Evolutionary conservation across 2,329 filamentous ascomycete species (phyloP).

Genomic region (Aspergillus vadensis): DNA sequence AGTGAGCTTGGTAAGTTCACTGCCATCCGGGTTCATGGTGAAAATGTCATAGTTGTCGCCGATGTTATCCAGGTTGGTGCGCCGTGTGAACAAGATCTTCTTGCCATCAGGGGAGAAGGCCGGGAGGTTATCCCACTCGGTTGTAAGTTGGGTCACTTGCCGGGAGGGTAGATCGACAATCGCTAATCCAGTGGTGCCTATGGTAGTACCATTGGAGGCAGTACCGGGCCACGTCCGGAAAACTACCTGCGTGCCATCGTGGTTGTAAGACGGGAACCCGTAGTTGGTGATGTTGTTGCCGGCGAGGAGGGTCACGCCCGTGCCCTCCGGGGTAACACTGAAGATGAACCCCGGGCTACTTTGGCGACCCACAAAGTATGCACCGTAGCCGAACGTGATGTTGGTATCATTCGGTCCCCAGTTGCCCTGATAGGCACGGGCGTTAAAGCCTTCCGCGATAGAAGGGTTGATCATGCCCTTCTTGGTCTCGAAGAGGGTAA

Average conservation of each 20-base stretch:
- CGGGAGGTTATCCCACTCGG: constrained; percentile 44
- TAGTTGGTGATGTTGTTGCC: constrained; percentile 28
- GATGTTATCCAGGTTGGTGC: constrained; percentile 29
- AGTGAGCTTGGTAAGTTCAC: constrained; percentile 37
- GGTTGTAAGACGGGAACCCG: constrained; percentile 45
- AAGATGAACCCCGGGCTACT: too few relatives aligned
- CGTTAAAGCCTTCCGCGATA: too few relatives aligned
- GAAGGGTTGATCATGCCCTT: too few relatives aligned
- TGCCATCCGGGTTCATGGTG: constrained; percentile 47
- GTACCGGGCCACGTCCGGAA: constrained; percentile 37
- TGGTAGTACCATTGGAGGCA: constrained; percentile 6
- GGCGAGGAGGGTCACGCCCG: too few relatives aligned
- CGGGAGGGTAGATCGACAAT: constrained; percentile 28
- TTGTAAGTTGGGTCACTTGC: constrained; percentile 36
- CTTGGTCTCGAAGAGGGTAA: too few relatives aligned
- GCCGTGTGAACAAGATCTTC: constrained; percentile 43
- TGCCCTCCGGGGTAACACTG: too few relatives aligned
- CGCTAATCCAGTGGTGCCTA: constrained; percentile 34
- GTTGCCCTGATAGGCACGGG: too few relatives aligned
- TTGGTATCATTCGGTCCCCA: constrained; percentile 15
- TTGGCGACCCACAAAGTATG: too few relatives aligned
- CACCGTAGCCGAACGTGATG: constrained; percentile 16
- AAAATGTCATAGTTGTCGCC: constrained; percentile 39
- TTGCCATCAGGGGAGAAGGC: constrained; percentile 43
- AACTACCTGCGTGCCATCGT: constrained; percentile 40